Conservation (phyloP, 148 eudicot species). For the Talinum fruticosum region DNA sequence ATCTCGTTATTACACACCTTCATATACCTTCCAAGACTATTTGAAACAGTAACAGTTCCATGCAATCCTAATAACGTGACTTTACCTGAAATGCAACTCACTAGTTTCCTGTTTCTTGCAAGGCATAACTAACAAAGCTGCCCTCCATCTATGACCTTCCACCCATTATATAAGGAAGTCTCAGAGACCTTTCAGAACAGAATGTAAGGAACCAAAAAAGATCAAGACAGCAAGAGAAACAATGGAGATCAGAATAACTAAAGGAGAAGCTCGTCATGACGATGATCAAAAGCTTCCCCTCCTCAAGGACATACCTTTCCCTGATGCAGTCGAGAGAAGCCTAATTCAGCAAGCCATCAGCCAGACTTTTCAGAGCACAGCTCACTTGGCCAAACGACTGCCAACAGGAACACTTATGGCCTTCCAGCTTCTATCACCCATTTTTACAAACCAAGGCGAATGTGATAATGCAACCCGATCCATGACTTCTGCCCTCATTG, state of each 20-base stretch:
- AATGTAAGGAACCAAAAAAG: background rate
- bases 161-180: constrained; percentile 25
- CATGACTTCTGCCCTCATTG: constrained; percentile 45
- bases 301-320: constrained; percentile 28
- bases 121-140: constrained; percentile 8
- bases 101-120: constrained; percentile 22
- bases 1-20: background rate
- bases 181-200: background rate
- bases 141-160: constrained; percentile 27
- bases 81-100: constrained; percentile 19
- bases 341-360: constrained; percentile 52
- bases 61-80: background rate
- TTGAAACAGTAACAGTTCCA: background rate
- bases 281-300: constrained; percentile 42
- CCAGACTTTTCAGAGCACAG: constrained; percentile 69
- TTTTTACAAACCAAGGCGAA: constrained; percentile 59
- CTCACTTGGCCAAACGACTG: constrained; percentile 56
- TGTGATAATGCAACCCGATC: constrained; percentile 40
- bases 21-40: background rate
- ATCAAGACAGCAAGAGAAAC: background rate
- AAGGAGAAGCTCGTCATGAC: constrained; percentile 16
- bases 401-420: constrained; percentile 70
- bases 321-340: constrained; percentile 35
- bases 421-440: constrained; percentile 66
- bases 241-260: constrained; percentile 34